Base-by-base conservation (phyloP, 140 eudicot genomes). In the Cichorium intybus region DNA sequence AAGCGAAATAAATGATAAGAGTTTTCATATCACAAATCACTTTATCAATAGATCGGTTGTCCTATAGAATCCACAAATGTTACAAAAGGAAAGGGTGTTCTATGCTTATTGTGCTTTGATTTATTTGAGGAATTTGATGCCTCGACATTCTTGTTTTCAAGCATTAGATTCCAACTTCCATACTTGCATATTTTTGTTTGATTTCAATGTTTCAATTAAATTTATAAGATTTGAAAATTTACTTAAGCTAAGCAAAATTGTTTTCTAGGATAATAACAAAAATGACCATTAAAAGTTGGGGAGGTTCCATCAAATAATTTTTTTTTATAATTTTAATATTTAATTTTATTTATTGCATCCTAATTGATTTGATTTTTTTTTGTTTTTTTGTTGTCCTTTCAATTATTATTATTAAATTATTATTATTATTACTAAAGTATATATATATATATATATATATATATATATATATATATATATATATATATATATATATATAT, bases 91-190 rank as follows among this genome's bases (percentile, higher is more conserved):
- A 41, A 46, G 21, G 4, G 0, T 26, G 18, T 24, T 12, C 29
- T 18, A 21, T 24, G 61, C 62, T 71, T 9, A 15, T 45, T 14
- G 4, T 53, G 21, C 56, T 54, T 56, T 41, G 46, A 8, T 47
- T 24, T 16, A 16, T 71, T 37, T 56, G 33, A 55, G 37, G 52
- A 35, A 56, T 56, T 34, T 47, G 72, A 64, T 73, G 78, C 62
- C 5, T 24, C 31, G 10, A 51, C 70, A 53, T 62, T 53, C 7
- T 15, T 33, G 24, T 69, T 34, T 71, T 15, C 21, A 17, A 73
- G 78, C 59, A 33, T 65, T 9, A 12, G 56, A 66, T 66, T 66
- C 79, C 9, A 22, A 18, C 47, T 26, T 28, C 24, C 49, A 29
- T 24, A n/a, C 51, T 64, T 8, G 48, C 34, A 26, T 20, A 43